Base-by-base conservation (phyloP, 495 filamentous ascomycete species). In the Terfezia claveryi region DNA sequence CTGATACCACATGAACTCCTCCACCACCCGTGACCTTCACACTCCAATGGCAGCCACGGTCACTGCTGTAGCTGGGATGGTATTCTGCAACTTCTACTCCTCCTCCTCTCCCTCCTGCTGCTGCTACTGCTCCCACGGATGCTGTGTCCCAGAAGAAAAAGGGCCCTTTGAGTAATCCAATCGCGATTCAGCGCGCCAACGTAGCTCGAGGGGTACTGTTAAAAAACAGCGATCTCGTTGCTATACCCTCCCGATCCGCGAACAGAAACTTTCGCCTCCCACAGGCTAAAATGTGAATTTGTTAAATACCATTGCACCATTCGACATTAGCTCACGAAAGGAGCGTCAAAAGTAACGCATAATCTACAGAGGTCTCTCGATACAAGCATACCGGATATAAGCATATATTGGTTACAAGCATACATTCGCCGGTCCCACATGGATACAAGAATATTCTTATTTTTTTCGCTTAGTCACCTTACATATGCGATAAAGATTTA, bases 181-280 rank as follows among this genome's bases (percentile, higher is more conserved):
- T 62, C 49, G 60, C 57, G 37, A 49, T 59, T 8, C 51, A 54
- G 44, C 62, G 59, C 27, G 59, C 56, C 32, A 60, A 62, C 12
- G 37, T 20, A 20, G 20, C 20, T 20, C 20, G 20, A 20, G 2
- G 20, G 49, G 58, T 54, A 56, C 54, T 59, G 32, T 54, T 63
- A 10, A 51, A 56, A 41, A 59, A 63, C 51, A 54, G 56, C 46
- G 32, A 55, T 36, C 51, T 80, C 79, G 76, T 68, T 81, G 76
- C 65, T 32, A 32, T 32, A 32, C 27, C 27, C 27, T 32, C 1
- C 27, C 4, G 27, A 72, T 82, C 58, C 71, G 66, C 67, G 74
- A 73, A 51, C 69, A 70, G 61, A 77, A 38, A 50, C 54, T 54
- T 59, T 38, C 55, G 46, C 17, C 52, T 56, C 36, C 36, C 49